Evolutionary conservation across 2,329 filamentous ascomycete genomes (phyloP).

Genomic region (Blastomyces emzantsi): DNA sequence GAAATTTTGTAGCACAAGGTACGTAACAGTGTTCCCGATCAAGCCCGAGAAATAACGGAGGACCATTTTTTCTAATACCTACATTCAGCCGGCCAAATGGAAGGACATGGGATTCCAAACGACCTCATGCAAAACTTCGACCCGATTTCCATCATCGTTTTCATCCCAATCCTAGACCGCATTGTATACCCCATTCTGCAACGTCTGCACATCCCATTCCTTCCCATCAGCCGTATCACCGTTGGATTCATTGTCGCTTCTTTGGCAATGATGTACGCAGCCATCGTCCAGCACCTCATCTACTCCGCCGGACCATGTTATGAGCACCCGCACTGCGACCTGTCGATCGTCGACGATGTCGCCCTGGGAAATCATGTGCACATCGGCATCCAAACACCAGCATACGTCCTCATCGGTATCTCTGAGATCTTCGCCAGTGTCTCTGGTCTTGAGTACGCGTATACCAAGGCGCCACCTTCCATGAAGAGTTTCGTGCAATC

Average conservation of each 20-base stretch:
- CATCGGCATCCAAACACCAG: constrained; percentile 39
- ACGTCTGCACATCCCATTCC: constrained; percentile 55
- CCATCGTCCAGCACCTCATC: constrained; percentile 49
- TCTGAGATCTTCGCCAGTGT: constrained; percentile 56
- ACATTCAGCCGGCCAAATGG: constrained; percentile 44
- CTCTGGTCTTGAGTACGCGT: constrained; percentile 63
- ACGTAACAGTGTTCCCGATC: constrained; percentile 19
- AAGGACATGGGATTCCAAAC: constrained; percentile 63
- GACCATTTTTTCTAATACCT: background rate
- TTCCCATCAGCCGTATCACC: constrained; percentile 67
- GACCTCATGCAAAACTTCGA: constrained; percentile 69
- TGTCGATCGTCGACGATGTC: constrained; percentile 26
- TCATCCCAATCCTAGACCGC: constrained; percentile 62
- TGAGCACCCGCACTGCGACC: constrained; percentile 29
- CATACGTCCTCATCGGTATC: constrained; percentile 39
- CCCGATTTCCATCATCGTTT: constrained; percentile 64
- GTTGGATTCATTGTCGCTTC: constrained; percentile 58
- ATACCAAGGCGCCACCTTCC: constrained; percentile 60
- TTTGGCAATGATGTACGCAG: constrained; percentile 53
- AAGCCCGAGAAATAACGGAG: background rate
- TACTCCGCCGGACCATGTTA: constrained; percentile 48
- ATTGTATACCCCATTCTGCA: constrained; percentile 61
- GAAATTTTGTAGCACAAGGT: constrained; percentile 58
- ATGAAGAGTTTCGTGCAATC: constrained; percentile 57
- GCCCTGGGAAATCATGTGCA: constrained; percentile 34